phyloP scores from a whole-genome alignment of 352 stramenopile genomes.

The Phytopythium delawarense region DNA sequence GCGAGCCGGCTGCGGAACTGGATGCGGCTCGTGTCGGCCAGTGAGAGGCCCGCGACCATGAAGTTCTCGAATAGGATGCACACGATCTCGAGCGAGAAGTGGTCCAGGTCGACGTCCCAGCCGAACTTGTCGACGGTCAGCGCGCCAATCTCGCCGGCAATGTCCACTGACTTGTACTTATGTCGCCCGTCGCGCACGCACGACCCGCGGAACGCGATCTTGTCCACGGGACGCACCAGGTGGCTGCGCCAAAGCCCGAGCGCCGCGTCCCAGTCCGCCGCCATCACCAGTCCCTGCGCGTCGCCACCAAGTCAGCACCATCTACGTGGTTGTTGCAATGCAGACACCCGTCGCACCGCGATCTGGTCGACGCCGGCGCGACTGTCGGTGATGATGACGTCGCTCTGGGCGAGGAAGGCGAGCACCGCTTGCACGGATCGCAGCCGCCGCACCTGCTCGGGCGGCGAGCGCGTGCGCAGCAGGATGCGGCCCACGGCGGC shows the following conservation, averaged over 20 bases:
- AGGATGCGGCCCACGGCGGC: constrained; percentile 65
- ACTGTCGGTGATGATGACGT: constrained; percentile 52
- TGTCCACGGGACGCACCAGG: constrained; percentile 13
- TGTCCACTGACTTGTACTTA: constrained; percentile 59
- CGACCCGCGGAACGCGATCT: constrained; percentile 63
- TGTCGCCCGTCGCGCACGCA: constrained; percentile 78
- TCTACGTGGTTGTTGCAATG: neutral
- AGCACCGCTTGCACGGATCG: constrained; percentile 57
- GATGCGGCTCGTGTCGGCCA: constrained; percentile 49
- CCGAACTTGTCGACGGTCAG: constrained; percentile 49
- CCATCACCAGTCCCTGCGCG: constrained; percentile 39
- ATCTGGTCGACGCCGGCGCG: constrained; percentile 51
- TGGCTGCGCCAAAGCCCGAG: constrained; percentile 61
- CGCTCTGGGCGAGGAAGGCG: constrained; percentile 48
- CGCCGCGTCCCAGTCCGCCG: constrained; percentile 47
- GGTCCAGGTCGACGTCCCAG: constrained; percentile 57
- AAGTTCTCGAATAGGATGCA: constrained; percentile 71
- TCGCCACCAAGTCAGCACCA: neutral
- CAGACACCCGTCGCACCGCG: constrained; percentile 24
- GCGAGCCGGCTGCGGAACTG: constrained; percentile 68
- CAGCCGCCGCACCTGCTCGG: constrained; percentile 43
- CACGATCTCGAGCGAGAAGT: constrained; percentile 73
- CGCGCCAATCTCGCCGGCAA: constrained; percentile 59
- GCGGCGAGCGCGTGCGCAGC: constrained; percentile 48
- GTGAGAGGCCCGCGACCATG: constrained; percentile 59